phyloP scores from a whole-genome alignment of 345 rosid species.

The Lagerstroemia speciosa region DNA sequence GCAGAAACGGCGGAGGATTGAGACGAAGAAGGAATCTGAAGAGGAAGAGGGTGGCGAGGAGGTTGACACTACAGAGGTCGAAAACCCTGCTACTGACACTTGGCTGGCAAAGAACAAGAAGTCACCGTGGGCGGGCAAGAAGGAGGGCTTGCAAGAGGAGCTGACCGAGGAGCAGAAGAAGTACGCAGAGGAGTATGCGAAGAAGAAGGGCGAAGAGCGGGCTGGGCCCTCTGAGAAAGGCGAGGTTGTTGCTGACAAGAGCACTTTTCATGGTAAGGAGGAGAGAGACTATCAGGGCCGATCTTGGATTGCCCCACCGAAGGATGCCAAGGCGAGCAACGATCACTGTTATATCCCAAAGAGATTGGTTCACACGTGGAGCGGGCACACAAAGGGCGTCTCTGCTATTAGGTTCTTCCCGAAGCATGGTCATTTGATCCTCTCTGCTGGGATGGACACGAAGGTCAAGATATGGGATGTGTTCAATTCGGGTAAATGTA shows the following conservation, averaged over 20 bases:
- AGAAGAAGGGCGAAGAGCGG: slow-evolving; percentile 84
- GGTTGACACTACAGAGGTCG: slow-evolving; percentile 38
- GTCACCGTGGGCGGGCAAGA: slow-evolving; percentile 97
- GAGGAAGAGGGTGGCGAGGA: slow-evolving; percentile 23
- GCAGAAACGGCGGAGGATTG: slow-evolving; percentile 69
- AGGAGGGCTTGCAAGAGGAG: slow-evolving; percentile 68
- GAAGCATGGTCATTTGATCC: slow-evolving; percentile 89
- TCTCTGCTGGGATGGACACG: slow-evolving; percentile 92
- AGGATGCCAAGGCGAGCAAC: slow-evolving; percentile 82
- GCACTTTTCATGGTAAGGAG: slow-evolving; percentile 91
- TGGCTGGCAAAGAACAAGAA: slow-evolving; percentile 81
- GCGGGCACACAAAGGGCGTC: slow-evolving; percentile 83
- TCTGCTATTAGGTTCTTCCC: slow-evolving; percentile 91
- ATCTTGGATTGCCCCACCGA: slow-evolving; percentile 91
- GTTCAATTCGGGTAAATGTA: slow-evolving; percentile 89
- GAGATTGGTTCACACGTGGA: slow-evolving; percentile 79
- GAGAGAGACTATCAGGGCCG: slow-evolving; percentile 94
- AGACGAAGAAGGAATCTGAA: slow-evolving; percentile 42
- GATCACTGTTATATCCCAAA: slow-evolving; percentile 89
- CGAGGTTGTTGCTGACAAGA: slow-evolving; percentile 71
- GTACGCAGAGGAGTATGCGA: slow-evolving; percentile 89
- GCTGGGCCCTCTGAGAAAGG: slow-evolving; percentile 52
- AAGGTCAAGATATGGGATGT: slow-evolving; percentile 99
- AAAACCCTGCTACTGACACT: slow-evolving; percentile 70
- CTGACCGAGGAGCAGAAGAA: slow-evolving; percentile 96